Evolutionary conservation across 805 yeast species (phyloP).

Genomic region (Lipomyces lipofer): DNA sequence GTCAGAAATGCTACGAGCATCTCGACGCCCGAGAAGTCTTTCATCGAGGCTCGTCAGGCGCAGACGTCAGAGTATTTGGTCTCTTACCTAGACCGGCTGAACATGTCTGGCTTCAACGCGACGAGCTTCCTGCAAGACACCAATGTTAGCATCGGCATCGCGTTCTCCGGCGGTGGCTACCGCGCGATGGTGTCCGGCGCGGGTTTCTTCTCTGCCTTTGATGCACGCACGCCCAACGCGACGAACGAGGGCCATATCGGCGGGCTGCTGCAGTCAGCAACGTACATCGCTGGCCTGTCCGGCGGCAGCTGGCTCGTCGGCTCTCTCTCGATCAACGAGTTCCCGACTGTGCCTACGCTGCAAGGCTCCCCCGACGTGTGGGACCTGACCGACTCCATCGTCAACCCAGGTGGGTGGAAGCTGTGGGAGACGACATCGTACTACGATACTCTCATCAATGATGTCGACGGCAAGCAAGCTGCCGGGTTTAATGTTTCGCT

Average conservation of each 20-base stretch:
- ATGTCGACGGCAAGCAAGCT: conserved; percentile 49
- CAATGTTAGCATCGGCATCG: conserved; percentile 41
- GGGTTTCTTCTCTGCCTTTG: conserved; percentile 77
- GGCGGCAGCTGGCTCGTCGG: conserved; percentile 85
- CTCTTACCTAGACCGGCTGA: conserved; percentile 48
- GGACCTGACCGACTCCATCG: conserved; percentile 60
- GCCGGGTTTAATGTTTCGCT: conserved; percentile 71
- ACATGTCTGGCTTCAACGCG: conserved; percentile 52
- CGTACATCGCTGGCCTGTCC: conserved; percentile 72
- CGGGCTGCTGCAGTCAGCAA: conserved; percentile 66
- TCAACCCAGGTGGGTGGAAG: conserved; percentile 60
- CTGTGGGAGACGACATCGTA: conserved; percentile 49
- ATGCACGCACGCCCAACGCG: conserved; percentile 61
- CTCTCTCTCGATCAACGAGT: conserved; percentile 63
- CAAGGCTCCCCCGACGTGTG: conserved; percentile 52
- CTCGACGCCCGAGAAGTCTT: conserved; percentile 25
- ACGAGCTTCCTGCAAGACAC: conserved; percentile 34
- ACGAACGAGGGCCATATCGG: conserved; percentile 58
- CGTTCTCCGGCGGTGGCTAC: conserved; percentile 89
- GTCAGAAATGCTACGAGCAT: conserved; percentile 33
- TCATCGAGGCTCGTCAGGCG: conserved; percentile 29
- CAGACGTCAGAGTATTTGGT: conserved; percentile 37
- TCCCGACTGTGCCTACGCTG: conserved; percentile 64
- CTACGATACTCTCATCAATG: conserved; percentile 46
- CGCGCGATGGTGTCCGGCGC: conserved; percentile 85